Base-by-base conservation (phyloP, 169 alveolate genomes). In the Eimeria zaria region DNA sequence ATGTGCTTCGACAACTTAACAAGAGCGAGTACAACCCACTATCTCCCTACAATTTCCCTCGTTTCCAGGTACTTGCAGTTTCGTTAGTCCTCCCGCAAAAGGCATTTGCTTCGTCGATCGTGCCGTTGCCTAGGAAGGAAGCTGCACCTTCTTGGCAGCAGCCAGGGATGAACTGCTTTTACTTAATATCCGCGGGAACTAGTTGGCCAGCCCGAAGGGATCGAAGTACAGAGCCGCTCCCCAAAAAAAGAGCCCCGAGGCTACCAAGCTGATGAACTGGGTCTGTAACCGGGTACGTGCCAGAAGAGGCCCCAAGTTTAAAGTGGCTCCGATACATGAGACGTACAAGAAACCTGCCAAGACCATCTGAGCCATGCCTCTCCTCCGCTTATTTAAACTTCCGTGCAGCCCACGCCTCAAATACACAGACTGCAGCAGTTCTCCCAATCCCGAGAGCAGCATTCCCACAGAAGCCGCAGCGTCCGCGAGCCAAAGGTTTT, bases 171-270 rank as follows among this genome's bases (percentile, higher is more conserved):
- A 69, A 33, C 78, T 69, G 48, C 24, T 33, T 69, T 48, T 69
- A 2, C 48, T 2, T 22, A 27, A n/a, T 69, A 22, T 0, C 4
- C 44, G 48, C 48, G 6, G 73, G 12, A 62, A 33, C 27, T 69
- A 69, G 2, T 33, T 24, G 41, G 22, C 60, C 85, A 74, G 30
- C 41, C 58, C 58, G 62, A 44, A 74, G 60, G 85, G 85, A 46
- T 74, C 85, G 60, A 74, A 74, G 62, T 74, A 74, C 33, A 74
- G 85, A 46, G 85, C 85, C 58, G 85, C 85, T 8, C 85, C 85
- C 85, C 85, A 74, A 7, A 44, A 44, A 39, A 74, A 74, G 62
- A 74, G 85, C 41, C 85, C 85, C 41, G 85, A 58, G 22, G 85
- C 85, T 22, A 39, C 85, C 36, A 39, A 4, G 85, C 85, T 74